These are phyloP conservation scores for Nakazawaea laoshanensis DNA, from an alignment of 805 yeast species.

Conservation along the genomic window DNA sequence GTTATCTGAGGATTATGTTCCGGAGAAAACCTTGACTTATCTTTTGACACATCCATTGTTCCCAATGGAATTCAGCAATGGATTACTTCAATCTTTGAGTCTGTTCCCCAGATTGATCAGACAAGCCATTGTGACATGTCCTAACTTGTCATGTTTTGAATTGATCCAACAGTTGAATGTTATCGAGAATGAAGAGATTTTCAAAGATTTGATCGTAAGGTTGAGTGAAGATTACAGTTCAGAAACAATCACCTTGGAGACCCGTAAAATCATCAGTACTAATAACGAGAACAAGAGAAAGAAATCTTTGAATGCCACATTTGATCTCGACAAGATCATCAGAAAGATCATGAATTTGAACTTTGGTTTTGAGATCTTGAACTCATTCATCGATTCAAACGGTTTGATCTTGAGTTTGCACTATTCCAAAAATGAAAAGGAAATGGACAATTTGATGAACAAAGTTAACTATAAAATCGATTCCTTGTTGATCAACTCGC, in stretches of 20 bases:
- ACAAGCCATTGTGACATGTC: slow-evolving; percentile 77
- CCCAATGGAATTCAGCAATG: slow-evolving; percentile 51
- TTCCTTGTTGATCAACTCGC: slow-evolving; percentile 29
- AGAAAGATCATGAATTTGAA: slow-evolving; percentile 34
- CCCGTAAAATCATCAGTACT: slow-evolving; percentile 26
- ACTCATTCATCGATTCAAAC: slow-evolving; percentile 61
- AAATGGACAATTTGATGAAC: slow-evolving; percentile 33
- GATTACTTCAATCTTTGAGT: slow-evolving; percentile 41
- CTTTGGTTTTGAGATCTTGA: slow-evolving; percentile 53
- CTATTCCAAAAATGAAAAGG: slow-evolving; percentile 35
- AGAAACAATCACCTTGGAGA: slow-evolving; percentile 45
- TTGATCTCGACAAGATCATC: slow-evolving; percentile 34
- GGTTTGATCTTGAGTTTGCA: slow-evolving; percentile 61
- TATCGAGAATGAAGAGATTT: slow-evolving; percentile 52
- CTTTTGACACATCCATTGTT: slow-evolving; percentile 82
- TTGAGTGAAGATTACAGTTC: slow-evolving; percentile 57
- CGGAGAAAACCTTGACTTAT: slow-evolving; percentile 59
- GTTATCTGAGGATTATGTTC: slow-evolving; percentile 26
- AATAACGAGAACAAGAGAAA: slow-evolving; percentile 10
- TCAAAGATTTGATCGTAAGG: slow-evolving; percentile 60
- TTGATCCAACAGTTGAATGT: slow-evolving; percentile 52
- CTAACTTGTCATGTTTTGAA: slow-evolving; percentile 56
- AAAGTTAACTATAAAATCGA: slow-evolving; percentile 33
- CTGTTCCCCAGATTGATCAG: slow-evolving; percentile 59
- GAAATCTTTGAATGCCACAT: slow-evolving; percentile 19